Conservation (phyloP, 2,329 filamentous ascomycete genomes). For the Coleophoma crateriformis region DNA sequence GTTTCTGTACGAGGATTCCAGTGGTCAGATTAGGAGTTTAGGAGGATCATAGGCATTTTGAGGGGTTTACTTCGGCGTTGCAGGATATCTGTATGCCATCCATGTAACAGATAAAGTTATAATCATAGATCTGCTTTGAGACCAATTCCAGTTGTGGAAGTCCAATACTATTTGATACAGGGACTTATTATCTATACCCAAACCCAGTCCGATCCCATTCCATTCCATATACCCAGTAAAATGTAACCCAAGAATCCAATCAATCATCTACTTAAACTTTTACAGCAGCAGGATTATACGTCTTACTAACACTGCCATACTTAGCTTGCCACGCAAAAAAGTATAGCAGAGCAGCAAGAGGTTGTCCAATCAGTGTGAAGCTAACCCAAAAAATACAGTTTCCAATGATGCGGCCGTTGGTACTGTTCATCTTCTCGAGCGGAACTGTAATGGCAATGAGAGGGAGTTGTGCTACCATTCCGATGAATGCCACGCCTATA, state of each 20-base stretch:
- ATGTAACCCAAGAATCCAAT: no score
- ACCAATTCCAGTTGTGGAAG: no score
- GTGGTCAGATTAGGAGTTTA: no score
- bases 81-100: no score
- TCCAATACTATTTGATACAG: no score
- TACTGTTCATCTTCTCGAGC: slow-evolving; percentile 71
- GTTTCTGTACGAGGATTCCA: no score
- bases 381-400: slow-evolving; percentile 96
- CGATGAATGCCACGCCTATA: slow-evolving; percentile 79
- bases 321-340: slow-evolving; percentile 99
- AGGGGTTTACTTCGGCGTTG: no score
- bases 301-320: slow-evolving; percentile 71
- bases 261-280: background rate
- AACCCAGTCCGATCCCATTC: background rate
- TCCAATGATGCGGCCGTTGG: slow-evolving; percentile 72
- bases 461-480: slow-evolving; percentile 91
- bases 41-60: no score
- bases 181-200: background rate
- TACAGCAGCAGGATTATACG: background rate
- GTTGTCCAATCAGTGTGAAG: slow-evolving; percentile 93
- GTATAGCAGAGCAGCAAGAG: slow-evolving; percentile 85
- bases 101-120: no score
- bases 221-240: background rate
- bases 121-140: no score
- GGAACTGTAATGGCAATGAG: slow-evolving; percentile 77